Evolutionary conservation across 2,329 filamentous ascomycete genomes (phyloP), one percentile per base, ranked within the genome.

Genomic region (Fusarium sp.): DNA sequence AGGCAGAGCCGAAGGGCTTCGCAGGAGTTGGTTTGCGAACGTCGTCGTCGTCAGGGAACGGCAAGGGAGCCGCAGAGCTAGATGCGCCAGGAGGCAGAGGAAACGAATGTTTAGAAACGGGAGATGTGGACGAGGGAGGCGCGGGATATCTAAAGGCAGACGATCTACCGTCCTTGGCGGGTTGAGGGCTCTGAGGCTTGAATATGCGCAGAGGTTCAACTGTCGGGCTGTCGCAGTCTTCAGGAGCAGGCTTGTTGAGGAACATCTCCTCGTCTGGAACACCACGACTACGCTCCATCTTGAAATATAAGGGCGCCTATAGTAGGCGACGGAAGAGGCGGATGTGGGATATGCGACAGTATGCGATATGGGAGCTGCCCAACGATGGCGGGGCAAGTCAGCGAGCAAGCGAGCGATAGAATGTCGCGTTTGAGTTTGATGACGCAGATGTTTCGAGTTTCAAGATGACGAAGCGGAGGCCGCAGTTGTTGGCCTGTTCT

Each of bases 201-300:
- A 91, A 91, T 78, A 97, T 97, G 76, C 93, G 89, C 80, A 97
- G 81, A 63, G 94, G 94, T 75, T 92, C 92, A 72, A 97, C 88
- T 20, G 92, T 93, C 60, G 93, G 92, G 74, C 92, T 93, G 74
- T 93, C 89, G 64, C 83, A 83, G 46, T 86, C 84, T 13, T 81
- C 79, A 11, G 82, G 82, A 57, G 81, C 77, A n/a, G 85, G 86
- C 50, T 84, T 85, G 77, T 80, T 87, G 80, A 97, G 87, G 82
- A 97, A 95, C 83, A 97, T 91, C 85, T 95, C 93, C 80, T 94
- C 91, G 29, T 93, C 91, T 26, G 91, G 88, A 72, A 91, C 84
- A 74, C 91, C 91, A 76, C 91, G 89, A 71, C 81, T 83, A 66
- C 84, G 82, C 71, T 85, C 82, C 80, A 86, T 87, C 75, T 80